These are phyloP conservation scores for Medicago ruthenica DNA, from an alignment of 306 rosid genomes.

Conservation along the genomic window DNA sequence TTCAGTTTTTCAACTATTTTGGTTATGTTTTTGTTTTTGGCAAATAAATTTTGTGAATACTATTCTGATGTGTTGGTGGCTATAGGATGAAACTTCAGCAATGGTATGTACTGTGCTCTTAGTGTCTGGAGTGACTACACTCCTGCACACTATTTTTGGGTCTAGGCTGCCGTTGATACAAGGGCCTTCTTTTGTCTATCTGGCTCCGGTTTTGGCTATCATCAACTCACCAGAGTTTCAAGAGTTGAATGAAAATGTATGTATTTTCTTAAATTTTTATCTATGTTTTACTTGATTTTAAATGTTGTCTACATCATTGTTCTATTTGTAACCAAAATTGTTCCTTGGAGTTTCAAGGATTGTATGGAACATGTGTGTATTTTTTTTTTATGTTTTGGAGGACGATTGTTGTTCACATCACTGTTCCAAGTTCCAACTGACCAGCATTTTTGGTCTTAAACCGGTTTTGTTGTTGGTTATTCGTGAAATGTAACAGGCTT, in stretches of 20 bases:
- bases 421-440: background rate
- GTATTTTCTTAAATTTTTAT: constrained; percentile 38
- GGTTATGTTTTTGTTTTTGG: background rate
- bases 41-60: constrained; percentile 36
- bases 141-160: constrained; percentile 84
- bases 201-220: constrained; percentile 88
- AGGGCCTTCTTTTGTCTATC: constrained; percentile 92
- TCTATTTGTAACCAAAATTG: background rate
- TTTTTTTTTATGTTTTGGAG: constrained; percentile 23
- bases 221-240: constrained; percentile 90
- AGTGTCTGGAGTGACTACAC: constrained; percentile 84
- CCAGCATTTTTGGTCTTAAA: constrained; percentile 4
- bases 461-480: constrained; percentile 15
- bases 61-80: constrained; percentile 60
- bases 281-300: constrained; percentile 33
- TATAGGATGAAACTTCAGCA: constrained; percentile 84
- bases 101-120: constrained; percentile 94
- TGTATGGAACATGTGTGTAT: constrained; percentile 61
- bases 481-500: constrained; percentile 2
- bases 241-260: constrained; percentile 83
- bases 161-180: constrained; percentile 95
- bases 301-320: background rate
- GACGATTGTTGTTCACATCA: background rate
- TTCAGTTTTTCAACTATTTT: constrained; percentile 1
- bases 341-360: constrained; percentile 65